Conservation (phyloP, 257 asterid species). For the Parsonsia alboflavescens region DNA sequence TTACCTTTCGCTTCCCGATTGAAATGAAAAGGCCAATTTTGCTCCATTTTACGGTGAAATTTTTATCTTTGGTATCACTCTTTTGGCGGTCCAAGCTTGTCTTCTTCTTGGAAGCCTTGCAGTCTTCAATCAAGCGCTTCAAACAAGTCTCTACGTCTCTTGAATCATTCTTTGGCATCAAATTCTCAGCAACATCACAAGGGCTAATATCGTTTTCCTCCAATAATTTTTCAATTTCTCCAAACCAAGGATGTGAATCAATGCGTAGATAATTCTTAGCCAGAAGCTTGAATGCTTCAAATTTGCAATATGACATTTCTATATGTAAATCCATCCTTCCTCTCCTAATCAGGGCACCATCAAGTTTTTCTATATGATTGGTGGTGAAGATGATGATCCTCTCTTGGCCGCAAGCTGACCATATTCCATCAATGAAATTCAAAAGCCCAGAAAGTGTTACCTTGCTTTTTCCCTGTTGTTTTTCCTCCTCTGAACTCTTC, state of each 20-base stretch:
- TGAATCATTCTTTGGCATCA: slow-evolving; percentile 4
- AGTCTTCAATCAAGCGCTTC: slow-evolving; percentile 1
- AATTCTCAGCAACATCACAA: slow-evolving; percentile 16
- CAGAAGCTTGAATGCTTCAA: slow-evolving; percentile 2
- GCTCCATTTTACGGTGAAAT: not conserved
- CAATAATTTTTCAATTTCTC: not conserved
- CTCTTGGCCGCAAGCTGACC: slow-evolving; percentile 8
- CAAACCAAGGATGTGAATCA: not conserved
- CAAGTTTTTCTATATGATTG: not conserved
- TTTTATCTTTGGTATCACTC: not conserved
- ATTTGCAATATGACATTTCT: slow-evolving; percentile 7
- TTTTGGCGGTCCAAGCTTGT: not conserved
- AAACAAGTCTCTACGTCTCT: slow-evolving; percentile 3
- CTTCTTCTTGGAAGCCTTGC: not conserved
- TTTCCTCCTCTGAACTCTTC: not conserved
- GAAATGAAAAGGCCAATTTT: not conserved
- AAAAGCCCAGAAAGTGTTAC: slow-evolving; percentile 10
- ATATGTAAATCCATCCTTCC: slow-evolving; percentile 11
- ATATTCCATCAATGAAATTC: slow-evolving; percentile 11
- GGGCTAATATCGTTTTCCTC: slow-evolving; percentile 1
- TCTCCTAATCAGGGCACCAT: not conserved
- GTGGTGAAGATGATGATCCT: slow-evolving; percentile 4
- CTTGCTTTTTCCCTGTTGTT: slow-evolving; percentile 28
- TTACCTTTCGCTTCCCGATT: not conserved
- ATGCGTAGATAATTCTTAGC: slow-evolving; percentile 3